Percentiles rank a stretch among this genome's conserved stretches.
phyloP scores from a whole-genome alignment of 2,329 filamentous ascomycete species.

The Stylonectria norvegica region DNA sequence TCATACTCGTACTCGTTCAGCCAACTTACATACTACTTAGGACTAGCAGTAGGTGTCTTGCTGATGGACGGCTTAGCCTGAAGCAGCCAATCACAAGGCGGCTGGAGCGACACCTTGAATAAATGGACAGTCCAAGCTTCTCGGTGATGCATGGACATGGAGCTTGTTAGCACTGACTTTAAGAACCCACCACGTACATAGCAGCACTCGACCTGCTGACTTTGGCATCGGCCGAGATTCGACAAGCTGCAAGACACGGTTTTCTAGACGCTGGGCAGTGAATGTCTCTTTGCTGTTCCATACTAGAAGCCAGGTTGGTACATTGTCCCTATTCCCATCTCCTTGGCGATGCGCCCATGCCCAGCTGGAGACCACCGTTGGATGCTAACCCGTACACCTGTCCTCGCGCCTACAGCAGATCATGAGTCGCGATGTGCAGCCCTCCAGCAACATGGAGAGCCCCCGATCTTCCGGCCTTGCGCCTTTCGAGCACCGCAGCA shows the following conservation, averaged over 20 bases:
- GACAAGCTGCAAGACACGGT: too few relatives aligned
- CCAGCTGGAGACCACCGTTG: constrained; percentile 7
- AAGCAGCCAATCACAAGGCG: constrained; percentile 24
- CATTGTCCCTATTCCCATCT: constrained; percentile 2
- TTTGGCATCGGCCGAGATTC: constrained; percentile 6
- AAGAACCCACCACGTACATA: constrained; percentile 15
- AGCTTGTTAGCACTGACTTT: too few relatives aligned
- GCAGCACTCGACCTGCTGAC: constrained; percentile 11
- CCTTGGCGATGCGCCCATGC: constrained; percentile 2
- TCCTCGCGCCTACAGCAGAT: constrained; percentile 20
- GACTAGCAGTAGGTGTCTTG: too few relatives aligned
- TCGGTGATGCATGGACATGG: constrained; percentile 15
- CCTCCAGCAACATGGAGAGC: constrained; percentile 26
- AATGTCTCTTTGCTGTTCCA: constrained; percentile 3
- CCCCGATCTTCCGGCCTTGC: constrained; percentile 18
- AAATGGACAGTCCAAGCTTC: constrained; percentile 24
- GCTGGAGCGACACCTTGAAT: constrained; percentile 27
- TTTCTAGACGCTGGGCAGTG: constrained; percentile 7
- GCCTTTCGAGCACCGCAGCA: constrained; percentile 21
- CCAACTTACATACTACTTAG: too few relatives aligned
- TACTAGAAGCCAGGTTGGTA: constrained; percentile 8
- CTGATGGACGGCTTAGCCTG: too few relatives aligned
- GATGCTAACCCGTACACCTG: constrained; percentile 15
- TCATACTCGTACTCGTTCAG: too few relatives aligned
- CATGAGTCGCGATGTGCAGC: constrained; percentile 34